phyloP scores from a whole-genome alignment of 2,329 filamentous ascomycete species.

The Aspergillus ustus region DNA sequence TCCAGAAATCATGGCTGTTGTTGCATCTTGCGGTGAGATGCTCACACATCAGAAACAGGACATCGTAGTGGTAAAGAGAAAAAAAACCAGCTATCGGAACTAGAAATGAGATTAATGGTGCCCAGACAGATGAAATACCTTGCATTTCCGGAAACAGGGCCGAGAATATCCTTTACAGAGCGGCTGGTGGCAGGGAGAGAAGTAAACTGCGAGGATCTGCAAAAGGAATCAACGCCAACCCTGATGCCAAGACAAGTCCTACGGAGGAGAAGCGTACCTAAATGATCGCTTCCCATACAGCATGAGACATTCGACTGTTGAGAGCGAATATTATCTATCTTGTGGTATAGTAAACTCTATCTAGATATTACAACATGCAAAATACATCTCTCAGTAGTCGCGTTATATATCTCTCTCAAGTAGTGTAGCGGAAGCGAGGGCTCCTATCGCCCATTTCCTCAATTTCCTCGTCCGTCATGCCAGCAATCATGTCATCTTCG shows the following conservation, averaged over 20 bases:
- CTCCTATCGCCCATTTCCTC: constrained; percentile 50
- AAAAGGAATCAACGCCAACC: background rate
- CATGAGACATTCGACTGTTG: background rate
- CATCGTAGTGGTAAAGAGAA: constrained; percentile 5
- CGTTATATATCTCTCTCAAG: constrained; percentile 27
- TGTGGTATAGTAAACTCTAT: background rate
- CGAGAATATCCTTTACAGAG: background rate
- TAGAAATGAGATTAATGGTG: constrained; percentile 15
- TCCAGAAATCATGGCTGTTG: background rate
- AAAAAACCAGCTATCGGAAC: constrained; percentile 18
- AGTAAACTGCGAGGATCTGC: background rate
- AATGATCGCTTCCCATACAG: background rate
- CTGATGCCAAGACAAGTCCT: constrained; percentile 10
- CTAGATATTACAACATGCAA: background rate
- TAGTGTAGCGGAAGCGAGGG: constrained; percentile 46
- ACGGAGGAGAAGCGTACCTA: background rate
- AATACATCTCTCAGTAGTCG: background rate
- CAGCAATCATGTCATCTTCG: constrained; percentile 44
- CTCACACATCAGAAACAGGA: background rate
- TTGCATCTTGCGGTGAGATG: constrained; percentile 3
- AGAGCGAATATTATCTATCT: background rate
- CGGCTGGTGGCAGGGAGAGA: background rate
- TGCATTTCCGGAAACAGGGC: constrained; percentile 11
- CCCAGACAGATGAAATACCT: background rate
- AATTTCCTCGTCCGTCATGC: constrained; percentile 48